Base-by-base conservation (phyloP, 768 basidiomycete genomes). In the Rhodotorula kratochvilovae region DNA sequence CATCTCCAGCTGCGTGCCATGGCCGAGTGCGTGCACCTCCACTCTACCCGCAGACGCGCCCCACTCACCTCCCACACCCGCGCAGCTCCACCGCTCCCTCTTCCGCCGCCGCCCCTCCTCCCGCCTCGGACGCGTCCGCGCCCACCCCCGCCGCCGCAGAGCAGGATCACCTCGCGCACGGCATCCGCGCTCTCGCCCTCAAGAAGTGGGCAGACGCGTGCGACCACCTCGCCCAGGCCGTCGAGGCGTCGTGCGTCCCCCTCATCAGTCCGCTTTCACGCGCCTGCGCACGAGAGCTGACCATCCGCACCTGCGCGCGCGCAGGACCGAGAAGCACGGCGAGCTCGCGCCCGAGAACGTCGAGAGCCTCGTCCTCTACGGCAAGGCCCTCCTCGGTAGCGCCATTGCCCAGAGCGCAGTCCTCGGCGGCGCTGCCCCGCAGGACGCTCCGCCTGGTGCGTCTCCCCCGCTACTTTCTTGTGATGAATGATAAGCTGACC, bases 311-410 rank as follows among this genome's bases (percentile, higher is more conserved):
- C 7, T 45, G 2, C 33, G 7, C 29, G 31, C 57, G 4, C 43
- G 5, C 71, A 94, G 92, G 73, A 90, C 90, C 35, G 82, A 86
- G 77, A 83, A 87, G 76, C 82, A 87, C 69, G 90, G 87, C 48
- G 93, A 98, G 60, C 85, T 92, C 77, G 86, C 89, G 33, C 88
- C 89, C 0, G 88, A 90, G 77, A 88, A 85, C 63, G 95, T 92
- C 15, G 92, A 97, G 77, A 79, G 95, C 31, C 90, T 97, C 71
- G 89, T 95, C 68, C 84, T 86, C 7, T 99, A 98, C 78, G 96
- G 96, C 23, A 92, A 90, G 80, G 92, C 96, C 8, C 81, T 98
- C 53, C 84, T 96, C 66, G 92, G 93, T 82, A 92, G 95, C 77
- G 95, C 93, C 11, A 90, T 97, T 69, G 81, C 86, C 8, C 89